Base-by-base conservation (phyloP, 2,329 filamentous ascomycete species). In the Elsinoe fawcettii region DNA sequence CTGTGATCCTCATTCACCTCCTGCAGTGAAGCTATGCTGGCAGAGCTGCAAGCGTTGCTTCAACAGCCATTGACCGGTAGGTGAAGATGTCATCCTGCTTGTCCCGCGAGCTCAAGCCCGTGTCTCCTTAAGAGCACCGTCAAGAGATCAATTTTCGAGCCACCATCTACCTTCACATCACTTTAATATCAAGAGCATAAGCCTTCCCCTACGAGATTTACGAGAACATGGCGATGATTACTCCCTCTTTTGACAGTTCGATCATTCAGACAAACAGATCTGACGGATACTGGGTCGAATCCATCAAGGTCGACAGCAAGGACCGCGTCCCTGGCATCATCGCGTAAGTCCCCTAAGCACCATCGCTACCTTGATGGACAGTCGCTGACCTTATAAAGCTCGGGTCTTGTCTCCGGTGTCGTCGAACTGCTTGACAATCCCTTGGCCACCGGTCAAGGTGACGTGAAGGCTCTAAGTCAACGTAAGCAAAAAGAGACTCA, bases 241-340 rank as follows among this genome's bases (percentile, higher is more conserved):
- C 49, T 37, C 49, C 49, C 32, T 36, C 49, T 16, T 53, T 53
- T 32, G 49, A 53, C 12, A 53, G 49, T 18, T 36, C 49, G 9
- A 34, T 39, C 49, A 53, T 53, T 53, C 49, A 53, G 18, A 53
- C 49, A 25, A 53, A 53, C 34, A 36, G 49, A 36, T 53, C 49
- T 20, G 49, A 53, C 11, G 49, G 49, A 8, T 53, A 53, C 32
- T 53, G 49, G 49, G 49, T 53, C 11, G 49, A 53, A 32, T 53
- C 49, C 34, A 53, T 53, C 49, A 53, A 39, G 49, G 49, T 53
- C 25, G 49, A 53, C 49, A 37, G 30, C 18, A 18, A 53, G 3
- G 49, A 53, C 20, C 30, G 32, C n/a, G 49, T 39, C 3, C 49
- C 49, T 11, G 49, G 49, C 11, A 53, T 53, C 34, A 53, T 53